Evolutionary conservation across 2,329 filamentous ascomycete species (phyloP).

Genomic region (Colletotrichum noveboracense): DNA sequence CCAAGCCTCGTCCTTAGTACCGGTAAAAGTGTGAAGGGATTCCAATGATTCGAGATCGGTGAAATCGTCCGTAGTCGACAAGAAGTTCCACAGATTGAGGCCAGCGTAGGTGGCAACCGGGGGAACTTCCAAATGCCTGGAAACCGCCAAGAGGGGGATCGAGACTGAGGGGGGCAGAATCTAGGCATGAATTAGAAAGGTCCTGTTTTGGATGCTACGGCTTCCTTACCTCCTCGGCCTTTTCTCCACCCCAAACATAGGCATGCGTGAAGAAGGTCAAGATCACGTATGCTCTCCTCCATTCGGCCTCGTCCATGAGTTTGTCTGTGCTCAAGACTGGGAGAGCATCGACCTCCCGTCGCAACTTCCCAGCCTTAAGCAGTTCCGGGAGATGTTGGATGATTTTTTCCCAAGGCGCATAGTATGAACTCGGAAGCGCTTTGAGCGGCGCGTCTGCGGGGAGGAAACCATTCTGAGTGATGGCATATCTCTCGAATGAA

Average conservation of each 20-base stretch:
- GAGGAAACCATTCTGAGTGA: conserved; percentile 74
- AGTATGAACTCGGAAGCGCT: conserved; percentile 72
- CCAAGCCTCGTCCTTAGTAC: conserved; percentile 90
- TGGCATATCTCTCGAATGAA: conserved; percentile 37
- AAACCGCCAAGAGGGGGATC: conserved; percentile 76
- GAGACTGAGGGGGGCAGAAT: conserved; percentile 77
- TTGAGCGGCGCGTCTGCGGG: conserved; percentile 72
- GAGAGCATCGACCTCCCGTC: conserved; percentile 67
- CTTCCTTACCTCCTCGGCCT: conserved; percentile 68
- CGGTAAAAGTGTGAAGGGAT: conserved; percentile 83
- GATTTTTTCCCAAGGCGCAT: conserved; percentile 79
- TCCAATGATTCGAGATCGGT: conserved; percentile 72
- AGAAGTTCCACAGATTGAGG: conserved; percentile 90
- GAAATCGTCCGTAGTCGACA: conserved; percentile 58
- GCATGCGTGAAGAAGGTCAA: conserved; percentile 82
- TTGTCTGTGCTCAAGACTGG: conserved; percentile 71
- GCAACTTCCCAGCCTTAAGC: conserved; percentile 68
- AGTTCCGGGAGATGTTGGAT: conserved; percentile 70
- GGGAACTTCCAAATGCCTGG: conserved; percentile 77
- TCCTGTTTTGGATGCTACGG: not conserved
- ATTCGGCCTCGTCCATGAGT: conserved; percentile 71
- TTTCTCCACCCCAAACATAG: conserved; percentile 88
- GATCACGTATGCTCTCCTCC: conserved; percentile 81
- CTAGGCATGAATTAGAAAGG: conserved; percentile 37
- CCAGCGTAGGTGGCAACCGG: conserved; percentile 91